Conservation (phyloP, 768 basidiomycete species). For the Podaxis mareebaensis region DNA sequence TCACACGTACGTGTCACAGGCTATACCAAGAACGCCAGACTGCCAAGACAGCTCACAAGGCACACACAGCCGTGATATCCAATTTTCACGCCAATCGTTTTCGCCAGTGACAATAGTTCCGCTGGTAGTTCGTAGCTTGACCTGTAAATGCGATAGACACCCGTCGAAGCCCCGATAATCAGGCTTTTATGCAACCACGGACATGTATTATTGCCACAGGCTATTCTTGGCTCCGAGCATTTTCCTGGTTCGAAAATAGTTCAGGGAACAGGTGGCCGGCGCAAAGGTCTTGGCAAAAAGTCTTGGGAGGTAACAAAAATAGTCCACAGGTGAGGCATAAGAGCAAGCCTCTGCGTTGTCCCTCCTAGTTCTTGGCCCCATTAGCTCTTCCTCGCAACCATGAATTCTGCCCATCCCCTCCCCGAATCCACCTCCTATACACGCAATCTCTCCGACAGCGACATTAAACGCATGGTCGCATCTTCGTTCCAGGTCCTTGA, state of each 20-base stretch:
- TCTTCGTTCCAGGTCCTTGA: slow-evolving; percentile 42
- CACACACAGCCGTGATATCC: slow-evolving; percentile 20
- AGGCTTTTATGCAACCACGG: neutral
- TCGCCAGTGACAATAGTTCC: neutral
- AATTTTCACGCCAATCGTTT: neutral
- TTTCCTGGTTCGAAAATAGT: slow-evolving; percentile 43
- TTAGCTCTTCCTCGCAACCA: slow-evolving; percentile 31
- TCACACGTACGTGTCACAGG: slow-evolving; percentile 23
- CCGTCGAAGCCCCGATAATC: neutral
- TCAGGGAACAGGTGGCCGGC: slow-evolving; percentile 26
- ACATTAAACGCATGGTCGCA: slow-evolving; percentile 36
- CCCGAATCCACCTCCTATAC: slow-evolving; percentile 28
- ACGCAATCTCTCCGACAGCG: slow-evolving; percentile 27
- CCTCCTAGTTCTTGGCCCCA: slow-evolving; percentile 41
- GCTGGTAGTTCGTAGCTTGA: neutral
- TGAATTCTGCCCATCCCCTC: slow-evolving; percentile 35
- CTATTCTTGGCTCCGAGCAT: slow-evolving; percentile 32
- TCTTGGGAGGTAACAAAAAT: slow-evolving; percentile 49
- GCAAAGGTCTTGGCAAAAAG: slow-evolving; percentile 45
- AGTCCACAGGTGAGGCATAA: slow-evolving; percentile 44
- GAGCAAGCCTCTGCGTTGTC: slow-evolving; percentile 39
- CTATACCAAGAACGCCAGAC: slow-evolving; percentile 13
- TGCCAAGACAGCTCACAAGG: slow-evolving; percentile 19
- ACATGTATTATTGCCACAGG: slow-evolving; percentile 11
- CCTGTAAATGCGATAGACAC: neutral